Evolutionary conservation across 306 rosid genomes (phyloP).

Genomic region (Senna tora): DNA sequence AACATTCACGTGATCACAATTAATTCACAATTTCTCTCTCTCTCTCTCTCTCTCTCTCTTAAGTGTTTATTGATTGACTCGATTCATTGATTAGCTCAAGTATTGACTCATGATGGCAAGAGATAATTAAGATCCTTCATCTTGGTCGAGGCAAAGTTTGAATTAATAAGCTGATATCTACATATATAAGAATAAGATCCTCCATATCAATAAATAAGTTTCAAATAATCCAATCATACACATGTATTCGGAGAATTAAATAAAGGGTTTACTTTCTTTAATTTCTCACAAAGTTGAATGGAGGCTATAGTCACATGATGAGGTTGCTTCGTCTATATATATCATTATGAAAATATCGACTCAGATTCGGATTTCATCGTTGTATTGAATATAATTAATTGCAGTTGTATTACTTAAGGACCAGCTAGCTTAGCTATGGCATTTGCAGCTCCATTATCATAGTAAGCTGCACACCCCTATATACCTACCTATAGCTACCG

Average conservation of each 20-base stretch:
- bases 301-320: conserved; percentile 32
- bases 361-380: conserved; percentile 19
- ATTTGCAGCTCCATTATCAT: background rate
- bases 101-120: background rate
- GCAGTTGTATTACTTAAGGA: background rate
- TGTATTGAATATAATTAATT: background rate
- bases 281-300: conserved; percentile 31
- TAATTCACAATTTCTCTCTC: background rate
- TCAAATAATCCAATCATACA: conserved; percentile 9
- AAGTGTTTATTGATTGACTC: conserved; percentile 30
- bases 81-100: conserved; percentile 38
- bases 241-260: background rate
- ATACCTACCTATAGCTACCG: background rate
- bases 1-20: conserved; percentile 48
- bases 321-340: conserved; percentile 24
- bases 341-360: background rate
- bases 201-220: conserved; percentile 24
- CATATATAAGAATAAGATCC: background rate
- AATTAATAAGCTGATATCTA: background rate
- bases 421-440: background rate
- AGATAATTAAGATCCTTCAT: background rate
- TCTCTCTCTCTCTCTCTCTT: background rate
- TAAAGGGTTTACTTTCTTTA: background rate
- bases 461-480: conserved; percentile 3
- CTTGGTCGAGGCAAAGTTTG: conserved; percentile 29